Conservation (phyloP, 306 rosid genomes). For the Casuarina equisetifolia region DNA sequence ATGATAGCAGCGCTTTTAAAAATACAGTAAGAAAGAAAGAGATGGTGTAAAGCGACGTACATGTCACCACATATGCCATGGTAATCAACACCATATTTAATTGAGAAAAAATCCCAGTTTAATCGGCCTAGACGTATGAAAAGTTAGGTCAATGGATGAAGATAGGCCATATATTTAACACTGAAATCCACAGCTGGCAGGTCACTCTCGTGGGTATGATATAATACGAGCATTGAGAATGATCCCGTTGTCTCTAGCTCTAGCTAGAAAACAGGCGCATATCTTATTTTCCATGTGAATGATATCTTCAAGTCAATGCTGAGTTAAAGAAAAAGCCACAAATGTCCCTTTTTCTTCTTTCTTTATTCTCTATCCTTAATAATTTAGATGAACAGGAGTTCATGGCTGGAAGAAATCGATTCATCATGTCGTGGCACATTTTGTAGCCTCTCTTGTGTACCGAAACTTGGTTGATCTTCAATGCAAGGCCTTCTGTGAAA, state of each 20-base stretch:
- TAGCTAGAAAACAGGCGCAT: constrained; percentile 19
- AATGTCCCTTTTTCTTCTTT: constrained; percentile 14
- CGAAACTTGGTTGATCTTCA: neutral
- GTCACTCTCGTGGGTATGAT: constrained; percentile 16
- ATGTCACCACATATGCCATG: neutral
- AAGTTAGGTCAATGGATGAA: constrained; percentile 25
- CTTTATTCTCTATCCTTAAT: constrained; percentile 21
- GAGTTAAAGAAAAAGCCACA: neutral
- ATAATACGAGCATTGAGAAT: constrained; percentile 7
- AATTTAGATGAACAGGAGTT: constrained; percentile 14
- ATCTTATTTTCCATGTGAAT: constrained; percentile 23
- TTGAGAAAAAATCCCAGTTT: neutral
- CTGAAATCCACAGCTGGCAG: constrained; percentile 9
- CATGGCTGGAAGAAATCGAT: neutral
- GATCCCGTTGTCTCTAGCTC: constrained; percentile 10
- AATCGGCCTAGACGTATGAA: constrained; percentile 27
- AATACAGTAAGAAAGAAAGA: neutral
- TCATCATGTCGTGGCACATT: neutral
- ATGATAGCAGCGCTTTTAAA: no score
- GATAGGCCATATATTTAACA: constrained; percentile 18
- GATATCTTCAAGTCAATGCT: constrained; percentile 29
- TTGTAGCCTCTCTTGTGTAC: neutral
- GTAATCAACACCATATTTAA: neutral
- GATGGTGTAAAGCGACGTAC: neutral
- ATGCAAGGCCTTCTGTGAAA: neutral